Evolutionary conservation across 805 yeast genomes (phyloP).

Genomic region (Nakazawaea siamensis): DNA sequence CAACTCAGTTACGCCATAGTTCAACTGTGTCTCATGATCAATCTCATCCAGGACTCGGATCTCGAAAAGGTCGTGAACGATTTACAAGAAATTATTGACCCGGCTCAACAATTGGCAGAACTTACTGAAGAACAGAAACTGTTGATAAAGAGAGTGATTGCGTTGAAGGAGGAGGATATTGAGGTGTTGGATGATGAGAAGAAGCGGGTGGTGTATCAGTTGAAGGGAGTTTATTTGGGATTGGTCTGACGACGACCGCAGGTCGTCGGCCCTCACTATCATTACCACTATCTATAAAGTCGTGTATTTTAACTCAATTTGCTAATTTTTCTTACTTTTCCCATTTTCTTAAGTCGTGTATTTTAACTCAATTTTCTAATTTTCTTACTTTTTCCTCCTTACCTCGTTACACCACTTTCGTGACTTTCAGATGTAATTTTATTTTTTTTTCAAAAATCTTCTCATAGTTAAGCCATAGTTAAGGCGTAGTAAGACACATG

Average conservation of each 20-base stretch:
- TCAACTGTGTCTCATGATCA: conserved; percentile 48
- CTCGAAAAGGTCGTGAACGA: conserved; percentile 15
- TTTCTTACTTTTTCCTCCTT: neutral
- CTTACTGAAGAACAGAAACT: conserved; percentile 30
- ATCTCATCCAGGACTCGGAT: conserved; percentile 18
- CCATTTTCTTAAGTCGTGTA: too few relatives aligned
- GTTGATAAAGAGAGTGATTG: conserved; percentile 43
- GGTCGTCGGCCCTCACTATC: too few relatives aligned
- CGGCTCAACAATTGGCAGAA: neutral
- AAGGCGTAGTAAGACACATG: too few relatives aligned
- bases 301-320: too few relatives aligned
- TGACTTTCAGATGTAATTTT: too few relatives aligned
- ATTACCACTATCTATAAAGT: too few relatives aligned
- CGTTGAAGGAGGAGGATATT: conserved; percentile 43
- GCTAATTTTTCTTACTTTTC: too few relatives aligned
- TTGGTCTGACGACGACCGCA: neutral
- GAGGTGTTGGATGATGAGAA: conserved; percentile 43
- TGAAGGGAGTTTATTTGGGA: conserved; percentile 15
- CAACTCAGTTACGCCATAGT: conserved; percentile 80
- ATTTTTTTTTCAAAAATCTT: too few relatives aligned
- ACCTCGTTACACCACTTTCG: too few relatives aligned
- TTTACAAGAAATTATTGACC: conserved; percentile 16
- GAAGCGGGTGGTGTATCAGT: conserved; percentile 24
- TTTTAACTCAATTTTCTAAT: neutral
- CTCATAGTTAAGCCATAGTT: too few relatives aligned